A percentile compares a stretch with the other conserved stretches of the same genome.
These are phyloP conservation scores for Clonostachys rhizophaga DNA, from an alignment of 2,329 filamentous ascomycete genomes.

Conservation along the genomic window DNA sequence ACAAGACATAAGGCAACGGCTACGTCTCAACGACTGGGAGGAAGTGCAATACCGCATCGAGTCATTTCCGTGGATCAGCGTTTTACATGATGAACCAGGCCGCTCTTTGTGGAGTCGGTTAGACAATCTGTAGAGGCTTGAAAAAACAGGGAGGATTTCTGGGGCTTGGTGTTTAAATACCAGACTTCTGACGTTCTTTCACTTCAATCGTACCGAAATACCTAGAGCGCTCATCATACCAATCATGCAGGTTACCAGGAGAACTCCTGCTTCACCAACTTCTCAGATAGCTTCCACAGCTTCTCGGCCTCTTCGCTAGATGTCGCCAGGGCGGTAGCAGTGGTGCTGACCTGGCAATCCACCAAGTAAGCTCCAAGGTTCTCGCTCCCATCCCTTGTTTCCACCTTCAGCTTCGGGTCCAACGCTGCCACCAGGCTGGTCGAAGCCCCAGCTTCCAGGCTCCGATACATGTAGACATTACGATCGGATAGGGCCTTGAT, in stretches of 20 bases:
- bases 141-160: too few species aligned
- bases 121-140: not conserved
- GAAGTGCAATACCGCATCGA: not conserved
- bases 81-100: slow-evolving; percentile 1
- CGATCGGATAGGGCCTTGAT: slow-evolving; percentile 8
- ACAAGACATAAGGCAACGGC: too few species aligned
- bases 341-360: slow-evolving; percentile 15
- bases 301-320: slow-evolving; percentile 20
- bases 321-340: slow-evolving; percentile 6
- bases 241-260: not conserved
- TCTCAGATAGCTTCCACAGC: slow-evolving; percentile 25
- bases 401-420: slow-evolving; percentile 11
- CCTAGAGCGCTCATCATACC: not conserved
- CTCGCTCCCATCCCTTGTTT: slow-evolving; percentile 8
- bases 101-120: not conserved
- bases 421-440: slow-evolving; percentile 25
- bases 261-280: slow-evolving; percentile 23
- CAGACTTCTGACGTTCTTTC: not conserved
- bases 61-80: not conserved
- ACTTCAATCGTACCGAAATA: not conserved
- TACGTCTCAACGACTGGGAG: not conserved
- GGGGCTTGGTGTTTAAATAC: not conserved
- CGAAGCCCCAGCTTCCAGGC: slow-evolving; percentile 19
- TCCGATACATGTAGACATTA: slow-evolving; percentile 10
- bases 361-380: slow-evolving; percentile 19